phyloP scores from a whole-genome alignment of 768 basidiomycete species.

The Guyanaporus albipodus region DNA sequence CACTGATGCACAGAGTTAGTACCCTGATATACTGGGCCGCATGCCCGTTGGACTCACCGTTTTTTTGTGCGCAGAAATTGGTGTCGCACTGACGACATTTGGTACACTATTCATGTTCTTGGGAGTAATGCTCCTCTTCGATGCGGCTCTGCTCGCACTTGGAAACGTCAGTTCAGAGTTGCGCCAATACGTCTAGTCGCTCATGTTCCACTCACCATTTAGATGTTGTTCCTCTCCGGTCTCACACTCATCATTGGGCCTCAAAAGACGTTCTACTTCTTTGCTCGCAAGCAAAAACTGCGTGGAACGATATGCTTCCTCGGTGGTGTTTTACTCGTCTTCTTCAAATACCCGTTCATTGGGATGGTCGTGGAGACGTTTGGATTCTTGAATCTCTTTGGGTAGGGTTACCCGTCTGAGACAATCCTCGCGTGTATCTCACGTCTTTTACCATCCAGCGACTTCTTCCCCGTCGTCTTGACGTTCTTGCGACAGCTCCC shows the following conservation, averaged over 20 bases:
- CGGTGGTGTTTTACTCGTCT: slow-evolving; percentile 88
- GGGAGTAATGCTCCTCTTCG: slow-evolving; percentile 94
- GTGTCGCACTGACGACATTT: slow-evolving; percentile 94
- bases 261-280: slow-evolving; percentile 97
- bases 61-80: slow-evolving; percentile 67
- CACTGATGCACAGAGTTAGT: slow-evolving; percentile 48
- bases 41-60: background rate
- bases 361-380: slow-evolving; percentile 94
- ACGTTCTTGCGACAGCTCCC: slow-evolving; percentile 96
- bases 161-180: slow-evolving; percentile 71
- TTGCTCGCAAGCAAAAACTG: slow-evolving; percentile 91
- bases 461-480: slow-evolving; percentile 98
- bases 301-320: slow-evolving; percentile 87
- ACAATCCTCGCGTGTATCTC: background rate
- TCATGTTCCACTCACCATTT: slow-evolving; percentile 2
- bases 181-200: background rate
- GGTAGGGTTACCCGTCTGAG: slow-evolving; percentile 44
- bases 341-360: slow-evolving; percentile 91
- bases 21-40: background rate
- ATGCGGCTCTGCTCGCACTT: slow-evolving; percentile 92
- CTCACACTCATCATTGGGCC: slow-evolving; percentile 96
- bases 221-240: slow-evolving; percentile 94
- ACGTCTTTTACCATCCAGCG: slow-evolving; percentile 47
- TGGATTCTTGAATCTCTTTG: slow-evolving; percentile 96
- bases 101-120: slow-evolving; percentile 95